These are phyloP conservation scores for Lotmaria passim DNA, from an alignment of 208 protist species.

Conservation along the genomic window DNA sequence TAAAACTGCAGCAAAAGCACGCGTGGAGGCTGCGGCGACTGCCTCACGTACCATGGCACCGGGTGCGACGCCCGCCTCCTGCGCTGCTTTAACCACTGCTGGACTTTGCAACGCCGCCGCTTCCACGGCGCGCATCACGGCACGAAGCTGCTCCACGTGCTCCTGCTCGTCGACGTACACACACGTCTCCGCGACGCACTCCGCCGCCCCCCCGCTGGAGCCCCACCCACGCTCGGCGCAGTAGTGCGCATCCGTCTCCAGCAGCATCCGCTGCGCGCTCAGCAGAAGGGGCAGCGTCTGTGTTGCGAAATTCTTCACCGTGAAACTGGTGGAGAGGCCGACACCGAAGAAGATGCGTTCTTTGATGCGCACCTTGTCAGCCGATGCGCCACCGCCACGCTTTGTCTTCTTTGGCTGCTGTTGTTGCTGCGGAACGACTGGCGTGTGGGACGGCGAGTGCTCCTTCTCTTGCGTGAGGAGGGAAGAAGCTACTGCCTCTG, in stretches of 20 bases:
- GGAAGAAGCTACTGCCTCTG: not conserved
- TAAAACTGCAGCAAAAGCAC: constrained; percentile 18
- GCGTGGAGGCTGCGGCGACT: constrained; percentile 10
- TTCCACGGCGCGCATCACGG: constrained; percentile 10
- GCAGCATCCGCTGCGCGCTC: constrained; percentile 40
- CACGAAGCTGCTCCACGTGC: constrained; percentile 11
- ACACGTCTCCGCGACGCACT: not conserved
- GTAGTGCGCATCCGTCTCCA: constrained; percentile 75
- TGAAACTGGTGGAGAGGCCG: constrained; percentile 56
- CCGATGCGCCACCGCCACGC: not conserved
- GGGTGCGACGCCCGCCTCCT: not conserved
- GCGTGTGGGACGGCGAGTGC: not conserved
- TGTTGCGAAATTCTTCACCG: constrained; percentile 56
- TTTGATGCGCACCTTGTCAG: constrained; percentile 34
- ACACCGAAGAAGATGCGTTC: constrained; percentile 74
- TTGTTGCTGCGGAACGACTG: not conserved
- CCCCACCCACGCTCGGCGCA: constrained; percentile 2
- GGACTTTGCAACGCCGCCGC: constrained; percentile 7
- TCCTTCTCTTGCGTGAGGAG: not conserved
- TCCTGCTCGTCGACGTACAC: constrained; percentile 16
- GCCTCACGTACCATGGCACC: constrained; percentile 8
- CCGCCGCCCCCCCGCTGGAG: not conserved
- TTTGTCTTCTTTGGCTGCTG: constrained; percentile 13
- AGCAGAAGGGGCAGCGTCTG: constrained; percentile 63
- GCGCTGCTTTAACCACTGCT: constrained; percentile 11